These are phyloP conservation scores for Abelmoschus esculentus DNA, from an alignment of 345 rosid genomes.

Conservation along the genomic window DNA sequence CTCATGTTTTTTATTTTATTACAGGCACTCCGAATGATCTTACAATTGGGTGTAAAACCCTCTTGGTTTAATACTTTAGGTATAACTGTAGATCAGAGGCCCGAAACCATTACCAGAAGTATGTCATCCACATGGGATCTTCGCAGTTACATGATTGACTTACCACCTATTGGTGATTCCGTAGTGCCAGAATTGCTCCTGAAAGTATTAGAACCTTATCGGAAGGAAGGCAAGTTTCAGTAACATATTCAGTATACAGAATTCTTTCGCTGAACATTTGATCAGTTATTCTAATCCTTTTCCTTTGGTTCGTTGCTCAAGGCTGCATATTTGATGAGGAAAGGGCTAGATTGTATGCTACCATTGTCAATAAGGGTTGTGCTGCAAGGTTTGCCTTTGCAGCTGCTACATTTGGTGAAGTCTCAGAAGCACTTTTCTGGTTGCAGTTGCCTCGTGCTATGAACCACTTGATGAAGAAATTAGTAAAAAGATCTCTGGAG, in stretches of 20 bases:
- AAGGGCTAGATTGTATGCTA: slow-evolving; percentile 76
- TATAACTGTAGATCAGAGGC: slow-evolving; percentile 64
- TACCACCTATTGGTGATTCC: slow-evolving; percentile 73
- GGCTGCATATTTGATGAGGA: slow-evolving; percentile 94
- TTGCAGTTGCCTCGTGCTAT: slow-evolving; percentile 87
- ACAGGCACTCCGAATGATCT: slow-evolving; percentile 93
- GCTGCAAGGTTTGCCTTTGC: slow-evolving; percentile 89
- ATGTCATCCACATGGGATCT: slow-evolving; percentile 64
- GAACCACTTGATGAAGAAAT: slow-evolving; percentile 61
- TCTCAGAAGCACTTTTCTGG: slow-evolving; percentile 90
- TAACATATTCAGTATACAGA: slow-evolving; percentile 1
- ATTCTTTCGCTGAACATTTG: slow-evolving; percentile 7
- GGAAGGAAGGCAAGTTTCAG: slow-evolving; percentile 59
- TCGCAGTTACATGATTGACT: slow-evolving; percentile 78
- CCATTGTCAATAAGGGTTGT: slow-evolving; percentile 71
- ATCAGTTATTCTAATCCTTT: slow-evolving; percentile 12
- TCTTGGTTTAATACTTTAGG: slow-evolving; percentile 92
- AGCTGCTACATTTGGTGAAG: slow-evolving; percentile 90
- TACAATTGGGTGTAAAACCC: slow-evolving; percentile 91
- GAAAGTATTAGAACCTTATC: slow-evolving; percentile 85
- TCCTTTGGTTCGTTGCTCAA: slow-evolving; percentile 21
- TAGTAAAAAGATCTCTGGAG: slow-evolving; percentile 42
- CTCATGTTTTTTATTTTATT: slow-evolving; percentile 15
- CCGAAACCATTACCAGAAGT: slow-evolving; percentile 66
- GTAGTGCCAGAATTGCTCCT: slow-evolving; percentile 97